Evolutionary conservation across 768 basidiomycete species (phyloP), one percentile per base, ranked within the genome.

Genomic region (Boletus sp.): DNA sequence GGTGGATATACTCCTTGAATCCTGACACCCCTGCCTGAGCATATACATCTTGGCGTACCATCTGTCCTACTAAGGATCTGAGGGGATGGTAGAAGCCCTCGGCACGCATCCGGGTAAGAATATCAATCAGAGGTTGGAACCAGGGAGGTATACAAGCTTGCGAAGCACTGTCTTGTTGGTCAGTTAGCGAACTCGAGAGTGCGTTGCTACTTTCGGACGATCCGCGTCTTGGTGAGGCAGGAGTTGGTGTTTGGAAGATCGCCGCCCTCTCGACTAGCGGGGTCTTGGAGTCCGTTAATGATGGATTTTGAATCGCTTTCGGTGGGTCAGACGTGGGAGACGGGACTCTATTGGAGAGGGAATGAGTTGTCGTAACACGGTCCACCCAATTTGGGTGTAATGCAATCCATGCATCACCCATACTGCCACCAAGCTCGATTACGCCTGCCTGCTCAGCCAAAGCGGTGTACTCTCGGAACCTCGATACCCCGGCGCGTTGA

Each of bases 1-100:
- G 55, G 9, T 55, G 58, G 13, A 70, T 48, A 56, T 81, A 83
- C 39, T 76, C 71, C 17, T 66, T 66, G 56, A 81, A 79, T 25
- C 63, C 73, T 7, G 70, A 29, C 5, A 74, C 76, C 1, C 77
- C 75, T 10, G 75, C 78, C 33, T 63, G 62, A 60, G 64, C 59
- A 49, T 79, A 81, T 2, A 74, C 63, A 1, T 39, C 30, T 56
- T 60, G 47, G 63, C 67, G 33, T 11, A 83, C 56, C 30, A 64
- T 59, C 27, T 63, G 35, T 10, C 72, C 75, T 10, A 83, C 53
- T 1, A 43, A n/a, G 25, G 76, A 76, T 52, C 79, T 74, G 9
- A 73, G 64, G 19, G 72, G 65, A n/a, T 60, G 60, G 15, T 45
- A n/a, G 33, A 57, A 47, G 1, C 78, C 79, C 21, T 70, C 69